Conservation (phyloP, 2,329 filamentous ascomycete species). For the Epichloe uncinata region DNA sequence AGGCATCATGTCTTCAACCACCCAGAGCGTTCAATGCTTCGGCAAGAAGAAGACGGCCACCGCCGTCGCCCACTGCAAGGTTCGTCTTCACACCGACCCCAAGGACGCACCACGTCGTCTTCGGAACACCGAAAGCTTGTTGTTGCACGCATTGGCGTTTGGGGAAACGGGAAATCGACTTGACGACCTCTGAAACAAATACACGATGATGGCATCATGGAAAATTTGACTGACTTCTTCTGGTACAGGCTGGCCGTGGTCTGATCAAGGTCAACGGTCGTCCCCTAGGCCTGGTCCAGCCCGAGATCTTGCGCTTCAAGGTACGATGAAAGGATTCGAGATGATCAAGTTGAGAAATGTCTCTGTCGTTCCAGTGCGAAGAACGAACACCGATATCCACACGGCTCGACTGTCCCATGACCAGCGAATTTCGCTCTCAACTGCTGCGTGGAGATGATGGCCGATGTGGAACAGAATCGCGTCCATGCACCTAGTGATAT, state of each 20-base stretch:
- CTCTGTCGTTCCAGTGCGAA: neutral
- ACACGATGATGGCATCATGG: neutral
- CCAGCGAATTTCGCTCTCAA: no score
- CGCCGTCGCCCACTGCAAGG: constrained; percentile 87
- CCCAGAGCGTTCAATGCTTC: constrained; percentile 91
- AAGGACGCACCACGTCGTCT: neutral
- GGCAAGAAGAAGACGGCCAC: constrained; percentile 95
- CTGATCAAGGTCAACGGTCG: constrained; percentile 98
- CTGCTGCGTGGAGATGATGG: neutral
- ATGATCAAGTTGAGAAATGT: neutral
- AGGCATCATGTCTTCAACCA: constrained; percentile 60
- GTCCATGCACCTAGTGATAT: neutral
- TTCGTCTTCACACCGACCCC: constrained; percentile 28
- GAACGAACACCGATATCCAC: neutral
- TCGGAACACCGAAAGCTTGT: neutral
- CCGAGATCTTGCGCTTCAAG: constrained; percentile 97
- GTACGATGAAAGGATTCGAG: constrained; percentile 30
- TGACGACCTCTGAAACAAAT: neutral
- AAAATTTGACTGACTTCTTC: constrained; percentile 17
- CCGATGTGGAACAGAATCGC: neutral
- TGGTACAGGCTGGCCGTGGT: constrained; percentile 39
- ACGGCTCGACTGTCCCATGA: neutral
- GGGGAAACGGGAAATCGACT: neutral
- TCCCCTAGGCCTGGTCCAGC: constrained; percentile 86
- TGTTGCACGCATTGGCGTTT: neutral